phyloP scores from a whole-genome alignment of 2,329 filamentous ascomycete species.

The Colletotrichum liriopes region DNA sequence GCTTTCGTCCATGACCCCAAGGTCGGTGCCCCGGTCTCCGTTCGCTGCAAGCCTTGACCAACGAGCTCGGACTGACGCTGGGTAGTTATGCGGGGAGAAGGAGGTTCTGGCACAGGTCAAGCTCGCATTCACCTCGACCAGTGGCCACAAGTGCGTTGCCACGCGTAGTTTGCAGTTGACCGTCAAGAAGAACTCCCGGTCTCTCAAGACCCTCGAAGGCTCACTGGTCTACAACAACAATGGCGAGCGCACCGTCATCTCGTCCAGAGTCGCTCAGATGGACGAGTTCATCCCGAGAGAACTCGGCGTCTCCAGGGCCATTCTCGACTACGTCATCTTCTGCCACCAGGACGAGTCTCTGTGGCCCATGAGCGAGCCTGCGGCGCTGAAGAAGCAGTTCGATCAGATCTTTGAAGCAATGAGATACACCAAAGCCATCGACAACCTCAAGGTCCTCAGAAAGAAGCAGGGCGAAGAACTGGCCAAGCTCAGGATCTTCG shows the following conservation, averaged over 20 bases:
- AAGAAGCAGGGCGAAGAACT: constrained; percentile 88
- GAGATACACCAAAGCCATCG: constrained; percentile 97
- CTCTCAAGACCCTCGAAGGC: constrained; percentile 88
- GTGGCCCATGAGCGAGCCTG: constrained; percentile 94
- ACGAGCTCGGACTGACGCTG: constrained; percentile 23
- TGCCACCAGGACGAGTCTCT: constrained; percentile 98
- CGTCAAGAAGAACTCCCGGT: constrained; percentile 83
- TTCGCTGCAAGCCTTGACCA: too few species aligned
- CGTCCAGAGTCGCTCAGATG: constrained; percentile 85
- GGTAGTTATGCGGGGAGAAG: constrained; percentile 82
- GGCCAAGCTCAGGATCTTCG: constrained; percentile 79
- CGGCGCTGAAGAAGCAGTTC: constrained; percentile 90
- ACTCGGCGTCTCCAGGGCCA: constrained; percentile 89
- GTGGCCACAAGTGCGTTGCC: constrained; percentile 84
- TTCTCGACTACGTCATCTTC: constrained; percentile 96
- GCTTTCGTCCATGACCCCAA: constrained; percentile 99
- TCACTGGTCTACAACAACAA: constrained; percentile 82
- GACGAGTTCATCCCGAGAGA: constrained; percentile 88
- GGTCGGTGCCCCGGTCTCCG: constrained; percentile 56
- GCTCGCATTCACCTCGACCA: constrained; percentile 85
- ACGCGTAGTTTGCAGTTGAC: constrained; percentile 89
- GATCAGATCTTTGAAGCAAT: constrained; percentile 98
- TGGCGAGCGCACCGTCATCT: constrained; percentile 85
- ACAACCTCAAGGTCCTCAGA: constrained; percentile 89
- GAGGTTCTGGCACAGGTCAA: constrained; percentile 94